Evolutionary conservation across 345 rosid species (phyloP).

Genomic region (Stellera chamaejasme): DNA sequence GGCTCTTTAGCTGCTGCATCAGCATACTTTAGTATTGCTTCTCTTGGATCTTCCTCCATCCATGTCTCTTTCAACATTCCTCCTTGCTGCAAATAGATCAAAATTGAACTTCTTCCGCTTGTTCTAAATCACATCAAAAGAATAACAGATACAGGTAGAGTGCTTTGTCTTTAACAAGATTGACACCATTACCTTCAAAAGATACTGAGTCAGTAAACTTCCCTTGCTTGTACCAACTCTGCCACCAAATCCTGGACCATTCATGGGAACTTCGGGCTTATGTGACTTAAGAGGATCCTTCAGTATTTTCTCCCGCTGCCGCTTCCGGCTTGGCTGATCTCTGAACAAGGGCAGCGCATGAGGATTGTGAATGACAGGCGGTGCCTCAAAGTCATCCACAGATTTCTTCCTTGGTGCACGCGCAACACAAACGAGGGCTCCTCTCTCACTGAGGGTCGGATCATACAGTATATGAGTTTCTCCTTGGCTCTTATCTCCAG

Average conservation of each 20-base stretch:
- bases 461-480: conserved; percentile 82
- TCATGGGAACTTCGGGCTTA: conserved; percentile 89
- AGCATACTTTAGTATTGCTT: conserved; percentile 89
- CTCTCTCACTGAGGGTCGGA: conserved; percentile 80
- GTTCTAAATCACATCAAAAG: neutral
- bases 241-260: conserved; percentile 94
- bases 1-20: conserved; percentile 91
- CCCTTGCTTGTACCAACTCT: conserved; percentile 87
- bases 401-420: conserved; percentile 96
- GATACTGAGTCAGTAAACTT: conserved; percentile 90
- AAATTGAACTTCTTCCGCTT: conserved; percentile 5
- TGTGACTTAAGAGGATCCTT: conserved; percentile 92
- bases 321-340: conserved; percentile 97
- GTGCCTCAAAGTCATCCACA: conserved; percentile 79
- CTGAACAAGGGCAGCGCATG: conserved; percentile 93
- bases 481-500: conserved; percentile 89
- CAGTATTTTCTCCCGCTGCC: conserved; percentile 80
- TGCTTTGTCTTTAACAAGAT: neutral
- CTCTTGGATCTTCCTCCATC: conserved; percentile 99
- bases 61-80: conserved; percentile 99
- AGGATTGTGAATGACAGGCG: conserved; percentile 91
- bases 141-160: neutral
- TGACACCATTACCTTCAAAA: conserved; percentile 56
- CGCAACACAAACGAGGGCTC: conserved; percentile 94
- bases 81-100: conserved; percentile 70